Conservation (phyloP, 139 green algal species). For the Micromonas commoda region DNA sequence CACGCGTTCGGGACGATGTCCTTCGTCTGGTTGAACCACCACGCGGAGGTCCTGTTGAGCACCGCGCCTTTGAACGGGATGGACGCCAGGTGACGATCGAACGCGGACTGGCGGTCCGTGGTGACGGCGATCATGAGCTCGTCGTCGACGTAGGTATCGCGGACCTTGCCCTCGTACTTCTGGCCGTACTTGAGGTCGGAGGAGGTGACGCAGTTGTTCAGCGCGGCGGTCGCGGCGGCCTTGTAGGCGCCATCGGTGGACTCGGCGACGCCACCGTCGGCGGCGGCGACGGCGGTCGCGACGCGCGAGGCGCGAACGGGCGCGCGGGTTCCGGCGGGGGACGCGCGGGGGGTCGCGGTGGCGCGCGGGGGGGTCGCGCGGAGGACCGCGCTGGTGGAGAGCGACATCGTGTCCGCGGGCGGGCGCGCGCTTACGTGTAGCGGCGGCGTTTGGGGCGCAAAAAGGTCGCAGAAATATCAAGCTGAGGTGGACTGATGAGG, state of each 20-base stretch:
- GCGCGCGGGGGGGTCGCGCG: too few species aligned
- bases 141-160: conserved; percentile 87
- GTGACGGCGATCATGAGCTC: conserved; percentile 89
- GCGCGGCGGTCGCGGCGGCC: background rate
- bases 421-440: background rate
- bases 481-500: too few species aligned
- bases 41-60: conserved; percentile 89
- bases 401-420: too few species aligned
- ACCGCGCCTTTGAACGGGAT: conserved; percentile 97
- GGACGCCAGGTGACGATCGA: conserved; percentile 86
- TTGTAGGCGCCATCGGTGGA: background rate
- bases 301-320: background rate
- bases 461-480: too few species aligned
- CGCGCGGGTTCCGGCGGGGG: too few species aligned
- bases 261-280: background rate
- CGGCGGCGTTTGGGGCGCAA: too few species aligned
- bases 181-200: background rate
- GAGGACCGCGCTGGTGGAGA: too few species aligned
- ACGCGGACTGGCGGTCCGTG: conserved; percentile 91
- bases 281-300: background rate
- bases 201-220: conserved; percentile 14
- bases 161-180: conserved; percentile 59
- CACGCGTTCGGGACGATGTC: conserved; percentile 84
- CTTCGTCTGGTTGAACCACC: conserved; percentile 89
- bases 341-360: too few species aligned